Base-by-base conservation (phyloP, 1,284 basidiomycete genomes). In the Albatrellus sp. region DNA sequence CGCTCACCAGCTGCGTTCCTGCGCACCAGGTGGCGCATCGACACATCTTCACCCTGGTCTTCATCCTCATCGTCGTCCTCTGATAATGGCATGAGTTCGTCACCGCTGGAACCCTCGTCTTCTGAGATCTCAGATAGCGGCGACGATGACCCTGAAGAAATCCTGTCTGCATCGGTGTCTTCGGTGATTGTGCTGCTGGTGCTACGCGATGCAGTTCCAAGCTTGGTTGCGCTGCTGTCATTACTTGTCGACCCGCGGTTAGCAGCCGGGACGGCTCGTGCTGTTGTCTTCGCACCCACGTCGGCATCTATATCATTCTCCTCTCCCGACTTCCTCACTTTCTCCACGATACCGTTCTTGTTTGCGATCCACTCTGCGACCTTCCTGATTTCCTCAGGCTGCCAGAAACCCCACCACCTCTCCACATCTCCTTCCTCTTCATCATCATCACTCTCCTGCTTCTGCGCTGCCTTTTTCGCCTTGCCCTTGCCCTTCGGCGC, bases 331-430 rank as follows among this genome's bases (percentile, higher is more conserved):
- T 13, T n/a, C 3, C 16, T 36, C 11, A 39, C 43, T 35, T 37
- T 43, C 28, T 43, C 46, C 16, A 10, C 35, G 20, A 52, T 32
- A 19, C 61, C 69, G 44, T 68, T 64, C 53, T 70, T 72, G 51
- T 68, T 64, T 19, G 68, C 63, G 30, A 84, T 59, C 80, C 80
- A 86, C 39, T 74, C 68, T 2, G 76, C 75, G n/a, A 85, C 59
- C 55, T 73, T 78, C 44, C 57, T 55, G 46, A 87, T 75, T 48
- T 85, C 79, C 35, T 63, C 62, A 1, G 77, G 73, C 7, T 82
- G 67, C 63, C 68, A 72, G 60, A 85, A 79, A n/a, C 71, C 77
- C 77, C 80, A 86, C 83, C 83, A 87, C 16, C 59, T 61, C 45
- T 72, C 68, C 9, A 54, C 58, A 7, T 60, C 58, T 0, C 45